phyloP scores from a whole-genome alignment of 1,139 yeast genomes.

The Pichia sp. region DNA sequence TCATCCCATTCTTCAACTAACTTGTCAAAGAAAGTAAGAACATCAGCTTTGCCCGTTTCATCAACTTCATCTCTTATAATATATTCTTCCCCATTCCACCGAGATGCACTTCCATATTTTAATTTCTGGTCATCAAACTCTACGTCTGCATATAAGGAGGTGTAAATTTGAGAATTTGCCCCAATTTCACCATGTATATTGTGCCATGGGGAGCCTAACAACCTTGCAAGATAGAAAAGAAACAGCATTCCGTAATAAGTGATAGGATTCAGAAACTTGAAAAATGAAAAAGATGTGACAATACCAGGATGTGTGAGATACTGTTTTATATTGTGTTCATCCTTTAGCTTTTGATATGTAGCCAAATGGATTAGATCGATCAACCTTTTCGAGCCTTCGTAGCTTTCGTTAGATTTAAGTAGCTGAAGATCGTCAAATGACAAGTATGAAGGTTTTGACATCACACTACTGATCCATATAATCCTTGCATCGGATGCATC shows the following conservation, averaged over 20 bases:
- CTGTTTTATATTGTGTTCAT: constrained; percentile 50
- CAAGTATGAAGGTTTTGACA: constrained; percentile 65
- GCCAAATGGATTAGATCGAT: constrained; percentile 79
- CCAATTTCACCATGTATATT: constrained; percentile 83
- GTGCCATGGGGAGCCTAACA: constrained; percentile 80
- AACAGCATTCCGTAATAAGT: constrained; percentile 81
- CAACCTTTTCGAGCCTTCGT: constrained; percentile 87
- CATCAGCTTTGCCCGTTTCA: constrained; percentile 57
- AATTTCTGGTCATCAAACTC: constrained; percentile 35
- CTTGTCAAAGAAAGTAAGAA: constrained; percentile 49
- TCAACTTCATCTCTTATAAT: constrained; percentile 51
- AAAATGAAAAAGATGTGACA: constrained; percentile 76
- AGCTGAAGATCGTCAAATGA: constrained; percentile 72
- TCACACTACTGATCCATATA: constrained; percentile 79
- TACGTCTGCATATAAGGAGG: constrained; percentile 42
- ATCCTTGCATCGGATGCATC: constrained; percentile 52
- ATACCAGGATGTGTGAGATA: constrained; percentile 92
- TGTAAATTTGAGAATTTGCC: constrained; percentile 74
- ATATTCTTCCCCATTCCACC: constrained; percentile 56
- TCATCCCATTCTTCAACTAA: constrained; percentile 60
- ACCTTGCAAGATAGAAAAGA: constrained; percentile 77
- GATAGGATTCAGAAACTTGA: constrained; percentile 64
- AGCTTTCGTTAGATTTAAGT: constrained; percentile 55
- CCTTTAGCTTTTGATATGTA: constrained; percentile 44
- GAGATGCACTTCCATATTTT: constrained; percentile 73